Evolutionary conservation across 1,139 yeast species (phyloP), one percentile per base, ranked within the genome.

Genomic region (Geotrichum macrosporum): DNA sequence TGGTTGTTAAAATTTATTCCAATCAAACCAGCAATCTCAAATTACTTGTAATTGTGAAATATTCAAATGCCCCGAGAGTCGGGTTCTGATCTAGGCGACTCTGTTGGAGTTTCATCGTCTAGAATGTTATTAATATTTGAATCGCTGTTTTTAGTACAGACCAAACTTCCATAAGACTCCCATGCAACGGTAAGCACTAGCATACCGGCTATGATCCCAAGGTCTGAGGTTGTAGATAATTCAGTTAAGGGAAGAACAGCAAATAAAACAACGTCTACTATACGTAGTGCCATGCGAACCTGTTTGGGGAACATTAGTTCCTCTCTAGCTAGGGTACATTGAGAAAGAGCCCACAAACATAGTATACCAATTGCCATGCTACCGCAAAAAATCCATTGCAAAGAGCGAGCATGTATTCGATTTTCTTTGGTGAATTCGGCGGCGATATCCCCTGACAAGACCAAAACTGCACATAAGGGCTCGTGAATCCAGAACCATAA

Each of bases 381-480:
- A 2, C 37, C 44, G 29, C 50, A 35, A 31, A 49, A 49, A 9
- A 49, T 38, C 48, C 46, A 40, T 12, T 40, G 46, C 12, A 43
- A 40, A 10, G 39, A 30, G 15, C 36, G 45, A n/a, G 30, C 35
- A 19, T 45, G 21, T 15, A 46, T 19, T 16, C 38, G 40, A 9
- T 43, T 26, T 24, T 48, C 44, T 32, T 27, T 34, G 37, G 57
- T 52, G 36, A 78, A 61, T 40, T 76, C 81, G 2, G 79, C 80
- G 6, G 80, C 81, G 6, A 84, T 75, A 64, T 80, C 84, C 0
- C 84, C 85, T 24, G 80, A 74, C 47, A 80, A 66, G 37, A 61
- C 52, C 16, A 61, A 42, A 9, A 60, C 51, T 9, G 57, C 62
- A 24, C 54, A 50, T 35, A 78, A 62, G 0, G 83, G 81, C 31